These are phyloP conservation scores for Solanum stenotomum DNA, from an alignment of 257 asterid genomes.

Conservation along the genomic window DNA sequence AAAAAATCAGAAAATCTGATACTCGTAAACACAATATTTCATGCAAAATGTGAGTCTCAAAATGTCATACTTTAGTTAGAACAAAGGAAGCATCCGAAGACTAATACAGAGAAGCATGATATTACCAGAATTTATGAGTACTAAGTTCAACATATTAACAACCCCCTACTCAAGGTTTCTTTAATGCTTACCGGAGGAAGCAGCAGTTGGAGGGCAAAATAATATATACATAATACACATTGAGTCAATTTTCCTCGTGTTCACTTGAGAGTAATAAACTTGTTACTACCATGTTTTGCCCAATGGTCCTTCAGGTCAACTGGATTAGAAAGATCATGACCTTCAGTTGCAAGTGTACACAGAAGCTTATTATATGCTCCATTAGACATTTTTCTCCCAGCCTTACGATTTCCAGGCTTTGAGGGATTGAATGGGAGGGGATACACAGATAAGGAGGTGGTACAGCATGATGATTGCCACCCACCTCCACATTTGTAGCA, in stretches of 20 bases:
- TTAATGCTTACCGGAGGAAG: not conserved
- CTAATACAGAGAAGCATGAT: not conserved
- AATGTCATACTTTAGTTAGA: not conserved
- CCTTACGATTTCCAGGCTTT: conserved; percentile 18
- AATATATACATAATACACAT: not conserved
- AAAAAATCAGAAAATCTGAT: not conserved
- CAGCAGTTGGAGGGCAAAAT: not conserved
- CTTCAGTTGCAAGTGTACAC: conserved; percentile 20
- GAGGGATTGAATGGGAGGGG: conserved; percentile 28
- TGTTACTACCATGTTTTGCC: conserved; percentile 27
- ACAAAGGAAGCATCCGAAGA: not conserved
- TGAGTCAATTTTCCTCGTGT: not conserved
- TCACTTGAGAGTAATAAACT: conserved; percentile 22
- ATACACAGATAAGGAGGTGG: conserved; percentile 19
- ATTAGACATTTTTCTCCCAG: conserved; percentile 29
- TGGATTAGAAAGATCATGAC: conserved; percentile 26
- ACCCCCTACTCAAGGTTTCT: not conserved
- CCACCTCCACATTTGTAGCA: conserved; percentile 30
- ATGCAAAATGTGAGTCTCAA: not conserved
- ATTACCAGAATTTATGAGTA: not conserved
- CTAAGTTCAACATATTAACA: not conserved
- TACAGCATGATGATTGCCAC: conserved; percentile 38
- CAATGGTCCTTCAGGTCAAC: conserved; percentile 31
- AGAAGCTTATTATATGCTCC: conserved; percentile 30
- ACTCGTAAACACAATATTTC: not conserved